Evolutionary conservation across 208 protist genomes (phyloP), one percentile per base, ranked within the genome.

Genomic region (Acanthamoeba healyi): DNA sequence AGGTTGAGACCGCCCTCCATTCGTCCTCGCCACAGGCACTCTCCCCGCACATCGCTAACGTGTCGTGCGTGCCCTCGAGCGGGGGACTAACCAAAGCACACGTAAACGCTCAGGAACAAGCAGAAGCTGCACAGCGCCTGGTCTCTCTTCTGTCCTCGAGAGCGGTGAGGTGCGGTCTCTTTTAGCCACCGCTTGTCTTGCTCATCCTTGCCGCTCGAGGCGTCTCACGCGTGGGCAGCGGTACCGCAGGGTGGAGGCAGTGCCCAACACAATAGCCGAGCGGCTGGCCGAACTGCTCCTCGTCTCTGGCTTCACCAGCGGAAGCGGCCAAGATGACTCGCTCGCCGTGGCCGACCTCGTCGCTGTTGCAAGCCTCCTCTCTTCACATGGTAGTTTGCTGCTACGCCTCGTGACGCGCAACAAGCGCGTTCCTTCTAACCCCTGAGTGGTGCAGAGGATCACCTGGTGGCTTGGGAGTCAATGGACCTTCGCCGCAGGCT

Each of bases 401-500:
- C n/a, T n/a, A n/a, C n/a, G n/a, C n/a, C n/a, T n/a, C n/a, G n/a
- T n/a, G n/a, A n/a, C n/a, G n/a, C n/a, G n/a, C n/a, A n/a, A n/a
- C n/a, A n/a, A n/a, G n/a, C n/a, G n/a, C n/a, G n/a, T n/a, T n/a
- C n/a, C n/a, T n/a, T n/a, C n/a, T n/a, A n/a, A n/a, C n/a, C n/a
- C n/a, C n/a, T n/a, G n/a, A n/a, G n/a, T n/a, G n/a, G 65, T 1
- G 26, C 44, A 84, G 74, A 84, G 22, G 74, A 84, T 15, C 74
- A 84, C n/a, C 24, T 84, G 4, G 74, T 56, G 32, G 44, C 44
- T 4, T 84, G 74, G 74, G 74, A 56, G 44, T 84, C 74, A 19
- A 84, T 84, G 74, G 44, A 84, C 74, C 74, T 84, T 0, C 74
- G 24, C 6, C 74, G 74, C 4, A 5, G 74, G 14, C n/a, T 84